Evolutionary conservation across 2,329 filamentous ascomycete species (phyloP), one percentile per base, ranked within the genome.

Genomic region (Aureobasidium subglaciale): DNA sequence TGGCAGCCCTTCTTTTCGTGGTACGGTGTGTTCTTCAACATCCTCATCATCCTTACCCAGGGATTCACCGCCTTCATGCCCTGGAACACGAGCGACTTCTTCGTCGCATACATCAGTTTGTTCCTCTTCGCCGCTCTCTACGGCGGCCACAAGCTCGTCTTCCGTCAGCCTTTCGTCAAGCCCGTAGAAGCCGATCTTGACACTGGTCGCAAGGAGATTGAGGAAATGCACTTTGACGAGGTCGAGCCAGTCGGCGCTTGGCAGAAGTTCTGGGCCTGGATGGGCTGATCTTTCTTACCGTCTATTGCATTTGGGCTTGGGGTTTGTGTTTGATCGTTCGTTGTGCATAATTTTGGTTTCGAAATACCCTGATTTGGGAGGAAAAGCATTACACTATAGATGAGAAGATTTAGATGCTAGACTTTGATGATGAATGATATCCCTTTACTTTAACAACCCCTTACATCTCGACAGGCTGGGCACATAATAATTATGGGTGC

Each of bases 31-130:
- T 92, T 92, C 62, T 73, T 72, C 62, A 70, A 65, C 49, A 58
- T 64, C 46, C 64, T 73, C 57, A 72, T 74, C 59, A 71, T 70
- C 34, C 50, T 74, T 8, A 73, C 70, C 81, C 85, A 0, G 76
- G 75, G 3, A 13, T 73, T 73, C 58, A 72, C 69, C 4, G 68
- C 69, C 0, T 73, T 73, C 38, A 68, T 73, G 3, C 76, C 78
- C 4, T 92, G 86, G 88, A 77, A 82, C 58, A 67, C 87, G 0
- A 78, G 84, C 7, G 82, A 80, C 6, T 93, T 93, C 67, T 70
- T 93, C 22, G 89, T 90, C 67, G 73, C 70, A 3, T 91, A 91
- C 68, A 81, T 84, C 49, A 88, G 88, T 77, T 79, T 91, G 46
- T 80, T 79, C 5, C 70, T 90, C 2, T 89, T 88, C 64, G 87